Evolutionary conservation across 371 early-diverging fungal genomes (phyloP).

Genomic region (Apophysomyces variabilis): DNA sequence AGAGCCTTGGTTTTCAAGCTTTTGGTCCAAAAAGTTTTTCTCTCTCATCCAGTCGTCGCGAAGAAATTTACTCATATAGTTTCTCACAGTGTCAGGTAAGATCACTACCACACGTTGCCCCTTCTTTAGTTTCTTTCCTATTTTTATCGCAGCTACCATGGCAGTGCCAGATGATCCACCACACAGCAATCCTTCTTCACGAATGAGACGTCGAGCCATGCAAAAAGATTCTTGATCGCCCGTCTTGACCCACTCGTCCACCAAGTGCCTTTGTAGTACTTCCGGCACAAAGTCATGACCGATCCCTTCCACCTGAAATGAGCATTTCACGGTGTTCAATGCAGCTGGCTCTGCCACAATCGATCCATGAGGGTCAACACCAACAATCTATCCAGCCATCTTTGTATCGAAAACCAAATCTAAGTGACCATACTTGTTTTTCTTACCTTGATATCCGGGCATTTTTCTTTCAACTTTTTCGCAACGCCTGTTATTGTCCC

Average conservation of each 20-base stretch:
- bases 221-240: constrained; percentile 93
- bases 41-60: constrained; percentile 95
- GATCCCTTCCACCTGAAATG: constrained; percentile 93
- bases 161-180: constrained; percentile 97
- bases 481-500: constrained; percentile 97
- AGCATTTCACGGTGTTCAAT: constrained; percentile 67
- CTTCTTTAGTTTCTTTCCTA: constrained; percentile 80
- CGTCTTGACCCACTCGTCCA: constrained; percentile 95
- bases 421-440: neutral
- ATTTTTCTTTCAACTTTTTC: constrained; percentile 90
- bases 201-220: constrained; percentile 93
- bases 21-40: constrained; percentile 71
- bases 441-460: constrained; percentile 78
- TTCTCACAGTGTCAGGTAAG: constrained; percentile 95
- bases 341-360: constrained; percentile 90
- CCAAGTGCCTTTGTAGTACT: constrained; percentile 78
- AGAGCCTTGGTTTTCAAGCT: constrained; percentile 45
- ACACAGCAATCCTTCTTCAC: constrained; percentile 93
- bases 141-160: constrained; percentile 73
- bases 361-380: constrained; percentile 95
- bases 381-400: constrained; percentile 66
- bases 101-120: constrained; percentile 93
- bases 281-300: constrained; percentile 98
- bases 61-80: constrained; percentile 97
- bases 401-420: neutral